A percentile compares a stretch with the other conserved stretches of the same genome.
These are phyloP conservation scores for Yamadazyma akitaensis DNA, from an alignment of 805 yeast species.

Conservation along the genomic window DNA sequence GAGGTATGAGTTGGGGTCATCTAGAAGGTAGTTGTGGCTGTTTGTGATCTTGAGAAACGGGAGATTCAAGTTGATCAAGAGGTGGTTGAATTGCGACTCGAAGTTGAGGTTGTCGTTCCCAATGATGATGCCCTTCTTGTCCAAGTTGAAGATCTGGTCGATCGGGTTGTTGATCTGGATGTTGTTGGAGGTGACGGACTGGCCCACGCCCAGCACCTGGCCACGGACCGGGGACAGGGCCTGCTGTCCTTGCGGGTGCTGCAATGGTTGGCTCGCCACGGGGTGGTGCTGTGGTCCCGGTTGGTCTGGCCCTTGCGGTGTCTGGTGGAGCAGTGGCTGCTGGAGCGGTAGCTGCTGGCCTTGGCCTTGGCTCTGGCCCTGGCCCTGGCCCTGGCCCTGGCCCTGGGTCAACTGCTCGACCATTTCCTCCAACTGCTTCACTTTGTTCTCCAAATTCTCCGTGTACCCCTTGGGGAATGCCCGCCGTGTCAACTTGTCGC, in stretches of 20 bases:
- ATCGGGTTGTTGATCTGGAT: constrained; percentile 34
- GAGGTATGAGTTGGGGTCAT: constrained; percentile 41
- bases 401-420: not conserved
- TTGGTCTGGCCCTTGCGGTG: no score
- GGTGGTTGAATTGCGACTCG: constrained; percentile 44
- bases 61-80: constrained; percentile 39
- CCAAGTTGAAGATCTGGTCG: constrained; percentile 43
- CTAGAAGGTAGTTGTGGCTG: constrained; percentile 38
- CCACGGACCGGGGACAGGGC: not conserved
- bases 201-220: not conserved
- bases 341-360: not conserved
- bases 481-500: constrained; percentile 70
- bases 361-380: not conserved
- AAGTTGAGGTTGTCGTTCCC: constrained; percentile 45
- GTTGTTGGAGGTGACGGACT: not conserved
- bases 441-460: constrained; percentile 62
- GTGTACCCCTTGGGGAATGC: constrained; percentile 83
- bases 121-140: constrained; percentile 40
- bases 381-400: not conserved
- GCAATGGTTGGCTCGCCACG: no score
- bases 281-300: no score
- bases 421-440: constrained; percentile 57
- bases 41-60: constrained; percentile 44
- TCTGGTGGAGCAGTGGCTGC: not conserved
- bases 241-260: not conserved